A percentile compares a stretch with the other conserved stretches of the same genome.
Evolutionary conservation across 2,329 filamentous ascomycete genomes (phyloP).

Genomic region (Periconia digitata): DNA sequence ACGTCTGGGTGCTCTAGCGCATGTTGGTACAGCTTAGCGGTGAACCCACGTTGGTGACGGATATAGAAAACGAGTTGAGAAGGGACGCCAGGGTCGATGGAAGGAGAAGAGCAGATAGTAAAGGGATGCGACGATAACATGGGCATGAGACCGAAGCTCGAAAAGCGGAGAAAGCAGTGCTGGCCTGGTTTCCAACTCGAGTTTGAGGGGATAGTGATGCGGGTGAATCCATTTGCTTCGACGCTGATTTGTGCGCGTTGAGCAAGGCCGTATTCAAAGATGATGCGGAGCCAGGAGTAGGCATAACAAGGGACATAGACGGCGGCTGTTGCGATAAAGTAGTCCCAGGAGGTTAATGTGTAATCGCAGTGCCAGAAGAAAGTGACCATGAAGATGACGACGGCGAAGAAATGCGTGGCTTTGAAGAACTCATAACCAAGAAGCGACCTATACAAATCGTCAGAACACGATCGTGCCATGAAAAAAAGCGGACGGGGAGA

Average conservation of each 20-base stretch:
- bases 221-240: conserved; percentile 22
- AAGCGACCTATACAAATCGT: neutral
- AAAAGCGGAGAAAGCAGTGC: conserved; percentile 59
- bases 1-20: conserved; percentile 17
- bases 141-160: conserved; percentile 44
- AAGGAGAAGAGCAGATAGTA: conserved; percentile 56
- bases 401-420: conserved; percentile 55
- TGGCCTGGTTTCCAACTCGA: conserved; percentile 56
- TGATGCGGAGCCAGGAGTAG: conserved; percentile 51
- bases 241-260: conserved; percentile 46
- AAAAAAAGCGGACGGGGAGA: neutral
- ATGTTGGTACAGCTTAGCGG: conserved; percentile 41
- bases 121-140: conserved; percentile 56
- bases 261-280: conserved; percentile 53
- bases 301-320: conserved; percentile 54
- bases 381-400: conserved; percentile 58
- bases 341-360: conserved; percentile 60
- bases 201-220: conserved; percentile 24
- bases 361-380: conserved; percentile 64
- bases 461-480: neutral
- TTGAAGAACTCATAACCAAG: conserved; percentile 65
- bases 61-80: conserved; percentile 57
- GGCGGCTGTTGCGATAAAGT: conserved; percentile 60
- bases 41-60: conserved; percentile 53
- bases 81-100: neutral